Percentiles rank a stretch among this genome's conserved stretches.
Evolutionary conservation across 768 basidiomycete species (phyloP).

Genomic region (Amanita exitialis): DNA sequence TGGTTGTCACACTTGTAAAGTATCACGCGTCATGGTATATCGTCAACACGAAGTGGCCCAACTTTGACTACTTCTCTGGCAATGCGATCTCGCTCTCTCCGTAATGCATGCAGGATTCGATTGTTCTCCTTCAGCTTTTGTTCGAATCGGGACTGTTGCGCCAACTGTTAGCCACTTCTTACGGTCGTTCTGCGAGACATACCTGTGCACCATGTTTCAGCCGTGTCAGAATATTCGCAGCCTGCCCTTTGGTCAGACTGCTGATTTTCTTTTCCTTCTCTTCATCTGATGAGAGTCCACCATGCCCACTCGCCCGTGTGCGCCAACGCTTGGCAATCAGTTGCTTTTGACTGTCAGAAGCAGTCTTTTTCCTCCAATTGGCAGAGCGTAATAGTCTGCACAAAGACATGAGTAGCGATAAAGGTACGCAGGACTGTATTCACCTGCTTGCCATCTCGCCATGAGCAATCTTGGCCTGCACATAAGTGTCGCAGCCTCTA

Average conservation of each 20-base stretch:
- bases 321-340: slow-evolving; percentile 47
- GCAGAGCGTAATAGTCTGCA: slow-evolving; percentile 53
- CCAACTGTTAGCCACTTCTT: slow-evolving; percentile 1
- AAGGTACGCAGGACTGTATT: not conserved
- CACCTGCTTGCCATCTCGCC: slow-evolving; percentile 44
- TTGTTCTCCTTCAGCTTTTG: slow-evolving; percentile 34
- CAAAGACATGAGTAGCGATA: slow-evolving; percentile 1
- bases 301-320: slow-evolving; percentile 10
- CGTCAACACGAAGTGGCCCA: slow-evolving; percentile 32
- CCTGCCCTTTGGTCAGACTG: slow-evolving; percentile 65
- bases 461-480: slow-evolving; percentile 39
- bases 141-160: slow-evolving; percentile 35
- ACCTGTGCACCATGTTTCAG: slow-evolving; percentile 72
- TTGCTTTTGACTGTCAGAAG: slow-evolving; percentile 49
- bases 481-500: slow-evolving; percentile 63
- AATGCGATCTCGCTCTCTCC: slow-evolving; percentile 41
- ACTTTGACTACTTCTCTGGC: slow-evolving; percentile 50
- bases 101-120: slow-evolving; percentile 21
- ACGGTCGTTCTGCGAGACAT: slow-evolving; percentile 4
- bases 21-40: not conserved
- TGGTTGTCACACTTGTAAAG: not conserved
- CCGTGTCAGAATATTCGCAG: slow-evolving; percentile 70
- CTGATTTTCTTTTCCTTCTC: slow-evolving; percentile 22
- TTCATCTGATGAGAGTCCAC: slow-evolving; percentile 12
- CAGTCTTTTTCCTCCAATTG: slow-evolving; percentile 52